phyloP scores from a whole-genome alignment of 2,329 filamentous ascomycete genomes.

The Fusarium brevicatenulatum region DNA sequence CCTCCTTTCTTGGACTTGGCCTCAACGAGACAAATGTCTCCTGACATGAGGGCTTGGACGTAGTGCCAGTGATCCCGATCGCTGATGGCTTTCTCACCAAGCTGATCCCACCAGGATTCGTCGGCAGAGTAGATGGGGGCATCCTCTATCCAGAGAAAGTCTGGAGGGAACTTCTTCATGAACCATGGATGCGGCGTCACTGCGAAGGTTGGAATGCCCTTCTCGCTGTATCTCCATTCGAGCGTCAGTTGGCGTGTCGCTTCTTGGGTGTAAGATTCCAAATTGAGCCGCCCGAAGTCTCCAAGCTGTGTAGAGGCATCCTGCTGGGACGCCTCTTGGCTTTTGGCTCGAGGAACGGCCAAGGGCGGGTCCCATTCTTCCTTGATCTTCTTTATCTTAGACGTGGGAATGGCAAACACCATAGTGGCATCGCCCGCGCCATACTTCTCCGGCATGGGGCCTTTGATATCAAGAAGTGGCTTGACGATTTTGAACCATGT shows the following conservation, averaged over 20 bases:
- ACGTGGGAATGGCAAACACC: conserved; percentile 35
- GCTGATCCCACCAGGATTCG: conserved; percentile 23
- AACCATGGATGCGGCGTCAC: conserved; percentile 21
- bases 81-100: conserved; percentile 1
- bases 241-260: conserved; percentile 18
- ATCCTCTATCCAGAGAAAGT: conserved; percentile 34
- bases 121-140: conserved; percentile 1
- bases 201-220: conserved; percentile 40
- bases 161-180: conserved; percentile 8
- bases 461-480: conserved; percentile 16
- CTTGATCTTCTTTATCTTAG: conserved; percentile 28
- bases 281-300: conserved; percentile 20
- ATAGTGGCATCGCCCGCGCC: conserved; percentile 20
- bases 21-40: conserved; percentile 36
- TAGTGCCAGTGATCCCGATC: conserved; percentile 26
- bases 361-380: conserved; percentile 37
- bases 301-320: conserved; percentile 8
- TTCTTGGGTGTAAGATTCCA: conserved; percentile 2
- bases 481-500: conserved; percentile 42
- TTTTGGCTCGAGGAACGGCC: not conserved
- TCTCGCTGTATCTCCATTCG: conserved; percentile 34
- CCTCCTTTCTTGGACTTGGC: conserved; percentile 28
- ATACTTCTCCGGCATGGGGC: conserved; percentile 2
- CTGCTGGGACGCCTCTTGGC: not conserved
- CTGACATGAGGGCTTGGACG: conserved; percentile 35